phyloP scores from a whole-genome alignment of 352 stramenopile genomes.

The Blastocystis sp. region DNA sequence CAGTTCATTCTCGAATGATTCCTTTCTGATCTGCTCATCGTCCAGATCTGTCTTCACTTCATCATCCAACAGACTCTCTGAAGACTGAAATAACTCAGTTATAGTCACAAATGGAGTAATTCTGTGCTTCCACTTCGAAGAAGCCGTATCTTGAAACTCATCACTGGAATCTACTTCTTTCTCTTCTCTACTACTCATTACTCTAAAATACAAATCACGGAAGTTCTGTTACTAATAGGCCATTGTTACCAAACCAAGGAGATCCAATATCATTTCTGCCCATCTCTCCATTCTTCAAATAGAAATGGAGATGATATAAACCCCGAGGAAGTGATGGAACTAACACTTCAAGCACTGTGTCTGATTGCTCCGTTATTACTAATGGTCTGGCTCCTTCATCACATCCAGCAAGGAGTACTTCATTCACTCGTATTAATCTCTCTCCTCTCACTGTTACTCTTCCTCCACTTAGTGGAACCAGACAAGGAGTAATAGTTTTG shows the following conservation, averaged over 20 bases:
- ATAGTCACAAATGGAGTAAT: background rate
- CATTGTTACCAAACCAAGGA: constrained; percentile 8
- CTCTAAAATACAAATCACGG: background rate
- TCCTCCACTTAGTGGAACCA: background rate
- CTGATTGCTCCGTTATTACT: background rate
- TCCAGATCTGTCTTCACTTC: too few species aligned
- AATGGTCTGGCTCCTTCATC: background rate
- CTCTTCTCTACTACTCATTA: background rate
- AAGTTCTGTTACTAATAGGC: background rate
- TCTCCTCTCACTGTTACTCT: background rate
- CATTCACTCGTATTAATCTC: background rate
- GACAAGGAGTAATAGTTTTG: background rate
- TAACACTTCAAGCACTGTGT: background rate
- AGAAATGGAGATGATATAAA: background rate
- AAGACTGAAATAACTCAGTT: background rate
- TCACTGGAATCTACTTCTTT: background rate
- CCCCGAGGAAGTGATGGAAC: background rate
- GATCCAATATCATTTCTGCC: background rate
- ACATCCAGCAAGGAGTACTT: background rate
- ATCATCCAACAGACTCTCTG: background rate
- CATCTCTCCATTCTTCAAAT: background rate
- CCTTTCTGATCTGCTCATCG: too few species aligned
- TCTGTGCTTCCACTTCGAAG: background rate
- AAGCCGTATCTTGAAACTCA: background rate
- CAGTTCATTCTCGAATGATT: too few species aligned